phyloP scores from a whole-genome alignment of 805 yeast genomes.

The Yarrowia porcina region DNA sequence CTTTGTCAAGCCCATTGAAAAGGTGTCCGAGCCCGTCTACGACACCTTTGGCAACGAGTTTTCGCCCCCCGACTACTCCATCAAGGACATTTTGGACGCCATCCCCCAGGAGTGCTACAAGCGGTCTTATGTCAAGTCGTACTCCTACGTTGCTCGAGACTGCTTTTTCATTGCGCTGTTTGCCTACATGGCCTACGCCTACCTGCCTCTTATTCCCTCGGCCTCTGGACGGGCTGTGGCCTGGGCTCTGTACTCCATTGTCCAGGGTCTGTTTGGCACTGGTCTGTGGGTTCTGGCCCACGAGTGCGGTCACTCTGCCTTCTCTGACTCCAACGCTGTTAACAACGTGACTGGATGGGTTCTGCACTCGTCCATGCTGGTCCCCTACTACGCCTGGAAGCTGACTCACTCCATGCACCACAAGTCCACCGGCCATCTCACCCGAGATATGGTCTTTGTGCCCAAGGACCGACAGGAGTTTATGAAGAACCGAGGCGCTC shows the following conservation, averaged over 20 bases:
- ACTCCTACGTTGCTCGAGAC: conserved; percentile 68
- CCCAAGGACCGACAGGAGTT: conserved; percentile 66
- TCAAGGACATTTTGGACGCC: conserved; percentile 67
- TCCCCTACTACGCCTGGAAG: conserved; percentile 88
- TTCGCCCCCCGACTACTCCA: conserved; percentile 69
- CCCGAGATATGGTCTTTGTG: conserved; percentile 81
- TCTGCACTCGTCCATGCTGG: conserved; percentile 71
- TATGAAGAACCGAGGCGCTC: conserved; percentile 39
- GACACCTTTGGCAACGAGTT: conserved; percentile 66
- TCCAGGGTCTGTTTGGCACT: conserved; percentile 65
- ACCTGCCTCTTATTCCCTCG: conserved; percentile 51
- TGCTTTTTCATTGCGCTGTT: conserved; percentile 44
- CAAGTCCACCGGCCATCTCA: conserved; percentile 81
- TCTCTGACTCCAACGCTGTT: conserved; percentile 65
- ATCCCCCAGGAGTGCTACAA: conserved; percentile 76
- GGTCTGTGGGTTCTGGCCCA: conserved; percentile 87
- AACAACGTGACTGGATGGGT: conserved; percentile 83
- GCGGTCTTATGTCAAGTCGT: conserved; percentile 52
- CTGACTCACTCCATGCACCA: conserved; percentile 82
- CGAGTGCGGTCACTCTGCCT: conserved; percentile 90
- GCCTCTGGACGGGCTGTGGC: conserved; percentile 48
- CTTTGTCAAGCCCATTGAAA: conserved; percentile 13
- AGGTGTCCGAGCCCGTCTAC: conserved; percentile 31
- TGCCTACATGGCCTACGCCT: conserved; percentile 53
- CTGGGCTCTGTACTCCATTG: conserved; percentile 56